These are phyloP conservation scores for Sugiyamaella japonica DNA, from an alignment of 1,139 yeast species.

Conservation along the genomic window DNA sequence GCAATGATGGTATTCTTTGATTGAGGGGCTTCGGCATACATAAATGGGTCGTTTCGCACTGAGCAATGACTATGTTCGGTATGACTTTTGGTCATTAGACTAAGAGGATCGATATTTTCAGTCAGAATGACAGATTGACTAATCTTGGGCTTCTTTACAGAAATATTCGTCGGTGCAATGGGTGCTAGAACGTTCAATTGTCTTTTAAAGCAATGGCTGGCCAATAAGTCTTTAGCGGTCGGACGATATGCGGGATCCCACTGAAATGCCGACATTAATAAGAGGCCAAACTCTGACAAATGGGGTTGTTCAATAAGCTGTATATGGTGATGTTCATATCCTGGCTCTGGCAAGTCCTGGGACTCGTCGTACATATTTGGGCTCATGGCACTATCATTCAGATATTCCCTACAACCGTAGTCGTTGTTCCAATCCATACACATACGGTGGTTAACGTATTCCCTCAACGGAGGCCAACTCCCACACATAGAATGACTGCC, in stretches of 20 bases:
- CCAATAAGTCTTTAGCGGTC: slow-evolving; percentile 65
- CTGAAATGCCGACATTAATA: slow-evolving; percentile 24
- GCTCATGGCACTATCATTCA: neutral
- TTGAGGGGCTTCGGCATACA: neutral
- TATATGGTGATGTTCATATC: neutral
- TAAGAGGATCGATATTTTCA: neutral
- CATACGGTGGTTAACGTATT: neutral
- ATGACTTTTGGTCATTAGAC: neutral
- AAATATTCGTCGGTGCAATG: neutral
- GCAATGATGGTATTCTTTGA: neutral
- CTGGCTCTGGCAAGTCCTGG: neutral
- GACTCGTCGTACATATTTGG: neutral
- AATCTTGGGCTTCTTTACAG: neutral
- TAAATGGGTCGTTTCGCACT: neutral
- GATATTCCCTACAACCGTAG: neutral
- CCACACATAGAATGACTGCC: slow-evolving; percentile 33
- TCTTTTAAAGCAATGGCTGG: slow-evolving; percentile 56
- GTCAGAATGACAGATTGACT: neutral
- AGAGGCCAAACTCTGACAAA: neutral
- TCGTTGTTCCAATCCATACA: neutral
- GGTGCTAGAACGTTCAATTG: neutral
- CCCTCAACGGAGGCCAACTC: slow-evolving; percentile 24
- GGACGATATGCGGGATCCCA: slow-evolving; percentile 65
- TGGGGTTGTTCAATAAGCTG: neutral
- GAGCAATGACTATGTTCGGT: neutral